phyloP scores from a whole-genome alignment of 2,329 filamentous ascomycete species.

The Sporothrix inflata region DNA sequence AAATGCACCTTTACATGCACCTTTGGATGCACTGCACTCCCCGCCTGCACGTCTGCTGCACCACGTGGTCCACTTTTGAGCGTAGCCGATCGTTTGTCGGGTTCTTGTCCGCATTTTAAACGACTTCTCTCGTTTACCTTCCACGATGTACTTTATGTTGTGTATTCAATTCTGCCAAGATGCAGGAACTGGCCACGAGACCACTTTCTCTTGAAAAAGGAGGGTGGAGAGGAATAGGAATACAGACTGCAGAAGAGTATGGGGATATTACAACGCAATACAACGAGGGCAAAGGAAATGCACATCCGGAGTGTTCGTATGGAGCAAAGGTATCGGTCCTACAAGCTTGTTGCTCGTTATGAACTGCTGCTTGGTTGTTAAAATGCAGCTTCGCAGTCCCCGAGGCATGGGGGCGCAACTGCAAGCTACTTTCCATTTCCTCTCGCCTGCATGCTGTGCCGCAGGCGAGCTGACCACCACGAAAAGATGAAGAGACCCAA shows the following conservation, averaged over 20 bases:
- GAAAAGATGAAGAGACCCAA: not conserved
- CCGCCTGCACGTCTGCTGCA: not conserved
- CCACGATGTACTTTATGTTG: not conserved
- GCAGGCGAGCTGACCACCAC: slow-evolving; percentile 13
- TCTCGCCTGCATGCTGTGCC: slow-evolving; percentile 18
- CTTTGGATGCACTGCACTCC: not conserved
- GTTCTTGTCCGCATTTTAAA: not conserved
- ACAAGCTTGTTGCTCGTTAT: not conserved
- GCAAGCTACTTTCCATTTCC: slow-evolving; percentile 6
- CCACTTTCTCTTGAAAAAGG: not conserved
- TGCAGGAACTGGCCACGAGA: slow-evolving; percentile 29
- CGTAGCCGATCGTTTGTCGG: not conserved
- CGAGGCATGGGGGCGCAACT: not conserved
- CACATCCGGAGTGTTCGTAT: not conserved
- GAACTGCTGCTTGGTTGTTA: not conserved
- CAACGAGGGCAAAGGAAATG: not conserved
- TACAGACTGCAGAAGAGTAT: not conserved
- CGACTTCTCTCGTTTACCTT: not conserved
- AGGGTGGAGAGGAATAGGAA: not conserved
- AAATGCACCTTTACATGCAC: not conserved
- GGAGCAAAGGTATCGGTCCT: not conserved
- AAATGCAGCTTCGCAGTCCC: not conserved
- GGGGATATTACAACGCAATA: not conserved
- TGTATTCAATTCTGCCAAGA: not conserved
- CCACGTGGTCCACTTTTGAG: slow-evolving; percentile 21